Conservation (phyloP, 2,329 filamentous ascomycete genomes). For the Bipolaris zeicola region DNA sequence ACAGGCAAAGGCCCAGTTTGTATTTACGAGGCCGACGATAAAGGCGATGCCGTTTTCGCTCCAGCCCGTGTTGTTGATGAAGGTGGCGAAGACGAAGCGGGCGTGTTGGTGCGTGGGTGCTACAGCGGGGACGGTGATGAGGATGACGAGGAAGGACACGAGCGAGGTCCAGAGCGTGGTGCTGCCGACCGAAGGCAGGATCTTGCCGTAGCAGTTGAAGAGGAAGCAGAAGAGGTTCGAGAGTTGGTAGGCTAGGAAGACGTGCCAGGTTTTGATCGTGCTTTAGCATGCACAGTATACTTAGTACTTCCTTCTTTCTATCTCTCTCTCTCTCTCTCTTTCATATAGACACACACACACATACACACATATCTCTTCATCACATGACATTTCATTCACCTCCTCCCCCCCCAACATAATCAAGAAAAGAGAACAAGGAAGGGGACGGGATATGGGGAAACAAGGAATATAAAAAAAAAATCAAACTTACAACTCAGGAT, state of each 20-base stretch:
- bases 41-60: conserved; percentile 55
- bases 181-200: conserved; percentile 49
- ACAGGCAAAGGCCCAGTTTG: conserved; percentile 58
- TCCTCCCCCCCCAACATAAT: too few species aligned
- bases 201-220: conserved; percentile 54
- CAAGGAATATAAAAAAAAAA: neutral
- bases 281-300: conserved; percentile 14
- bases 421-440: too few species aligned
- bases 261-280: conserved; percentile 43
- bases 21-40: conserved; percentile 58
- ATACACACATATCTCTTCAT: too few species aligned
- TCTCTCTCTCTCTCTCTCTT: neutral
- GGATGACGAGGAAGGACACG: conserved; percentile 55
- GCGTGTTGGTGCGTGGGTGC: conserved; percentile 53
- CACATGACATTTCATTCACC: too few species aligned
- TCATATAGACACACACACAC: too few species aligned
- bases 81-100: conserved; percentile 59
- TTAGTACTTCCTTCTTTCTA: neutral
- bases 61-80: conserved; percentile 60
- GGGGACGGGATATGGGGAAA: too few species aligned
- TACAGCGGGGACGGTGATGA: conserved; percentile 55
- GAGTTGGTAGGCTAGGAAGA: conserved; percentile 55
- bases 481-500: conserved; percentile 58
- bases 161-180: conserved; percentile 55
- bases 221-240: conserved; percentile 56